Base-by-base conservation (phyloP, 1,139 yeast species). In the Arxiozyma telluris region DNA sequence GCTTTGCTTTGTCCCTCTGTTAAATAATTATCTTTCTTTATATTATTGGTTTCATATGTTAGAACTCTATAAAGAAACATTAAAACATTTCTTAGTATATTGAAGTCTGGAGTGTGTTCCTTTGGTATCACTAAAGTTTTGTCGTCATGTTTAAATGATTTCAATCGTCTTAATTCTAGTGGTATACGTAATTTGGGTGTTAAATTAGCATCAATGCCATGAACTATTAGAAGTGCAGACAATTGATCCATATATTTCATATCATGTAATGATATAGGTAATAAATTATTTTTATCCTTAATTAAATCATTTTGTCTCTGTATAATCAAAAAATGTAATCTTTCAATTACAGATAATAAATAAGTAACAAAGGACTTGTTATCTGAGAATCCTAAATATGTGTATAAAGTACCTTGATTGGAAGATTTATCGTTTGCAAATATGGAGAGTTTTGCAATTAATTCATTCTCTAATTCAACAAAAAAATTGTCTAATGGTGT, bases 231-330 rank as follows among this genome's bases (percentile, higher is more conserved):
- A 18, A 84, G 58, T 57, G 84, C 85, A 27, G 84, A 70, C 50
- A 91, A 65, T 34, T 77, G 79, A 50, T 87, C 84, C 56, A 91
- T 80, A 1, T 81, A 78, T 64, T 83, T 84, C 75, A 91, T 82
- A 65, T 91, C 98, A 63, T 88, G 91, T 12, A 91, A 73, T 0
- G 97, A 87, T 18, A 91, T 84, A 8, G 85, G 74, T 21, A 91
- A 78, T 52, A 87, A 66, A 49, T 78, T 75, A 64, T 50, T 74
- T 66, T 50, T 61, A 53, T 60, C 48, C 45, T 53, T 44, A 17
- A 30, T 41, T n/a, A 42, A 21, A 30, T 43, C 30, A 49, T 34
- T n/a, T 21, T 43, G 45, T 43, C 17, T 41, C 8, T 51, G 53
- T 44, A 51, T n/a, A 4, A 59, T 52, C 27, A 56, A 51, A 6